Base-by-base conservation (phyloP, 2,329 filamentous ascomycete genomes). In the Exophiala sideris region DNA sequence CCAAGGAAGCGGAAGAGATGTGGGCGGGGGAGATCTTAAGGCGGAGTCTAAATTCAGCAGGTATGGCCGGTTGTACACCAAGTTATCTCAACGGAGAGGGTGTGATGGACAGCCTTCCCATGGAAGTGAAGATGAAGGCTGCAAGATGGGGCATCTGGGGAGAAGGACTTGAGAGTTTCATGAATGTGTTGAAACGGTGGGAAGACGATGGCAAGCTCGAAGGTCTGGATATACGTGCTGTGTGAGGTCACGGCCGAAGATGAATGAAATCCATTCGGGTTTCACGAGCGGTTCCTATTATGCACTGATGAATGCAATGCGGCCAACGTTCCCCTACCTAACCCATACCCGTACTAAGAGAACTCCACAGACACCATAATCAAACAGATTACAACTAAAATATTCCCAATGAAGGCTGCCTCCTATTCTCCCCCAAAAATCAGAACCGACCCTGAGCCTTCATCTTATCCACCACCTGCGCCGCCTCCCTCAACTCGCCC, bases 41-140 rank as follows among this genome's bases (percentile, higher is more conserved):
- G 47, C 68, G 71, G 1, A 75, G 75, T 0, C 67, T 66, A 6
- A 70, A 70, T 24, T 71, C 75, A 36, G 70, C 71, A 0, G 68
- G 69, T 6, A 51, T 77, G 16, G 63, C 66, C 4, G 71, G 76
- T 11, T 84, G 81, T 66, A 81, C 79, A n/a, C 80, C 80, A 0
- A 71, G 76, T 10, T 83, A 82, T 59, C 66, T 76, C 36, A 83
- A 79, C 45, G 67, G 63, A 18, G 77, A 82, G 64, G 76, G 72
- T 2, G 64, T 68, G 34, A 51, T 64, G n/a, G 58, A 34, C 11
- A 46, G 45, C 21, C 11, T 60, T 21, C 48, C 47, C 18, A 62
- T 50, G 11, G 68, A 67, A 54, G 67, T 67, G 2, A 59, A 66
- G 58, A 59, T 69, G 34, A 73, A 70, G 61, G 54, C 56, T 36